Percentiles rank a stretch among this genome's conserved stretches.
Evolutionary conservation across 352 stramenopile species (phyloP).

Genomic region (Phytophthora parvispora): DNA sequence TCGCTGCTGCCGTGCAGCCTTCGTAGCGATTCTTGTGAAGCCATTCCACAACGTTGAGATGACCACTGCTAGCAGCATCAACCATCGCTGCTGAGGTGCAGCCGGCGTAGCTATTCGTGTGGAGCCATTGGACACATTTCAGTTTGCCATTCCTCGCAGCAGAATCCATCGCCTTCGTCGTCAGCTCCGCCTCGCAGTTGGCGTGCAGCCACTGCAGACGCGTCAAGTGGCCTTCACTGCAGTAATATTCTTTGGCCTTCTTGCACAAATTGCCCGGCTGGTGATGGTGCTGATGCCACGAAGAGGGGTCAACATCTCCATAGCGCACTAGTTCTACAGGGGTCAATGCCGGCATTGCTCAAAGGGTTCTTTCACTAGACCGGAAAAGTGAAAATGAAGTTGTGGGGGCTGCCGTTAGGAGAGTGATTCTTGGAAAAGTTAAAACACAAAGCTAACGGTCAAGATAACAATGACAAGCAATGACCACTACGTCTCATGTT

Average conservation of each 20-base stretch:
- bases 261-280: not conserved
- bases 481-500: too few species aligned
- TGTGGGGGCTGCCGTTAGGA: not conserved
- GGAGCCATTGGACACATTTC: not conserved
- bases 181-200: slow-evolving; percentile 6
- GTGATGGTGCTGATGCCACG: not conserved
- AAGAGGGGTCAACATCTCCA: not conserved
- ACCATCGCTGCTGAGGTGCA: slow-evolving; percentile 1
- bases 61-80: not conserved
- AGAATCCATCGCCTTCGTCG: slow-evolving; percentile 1
- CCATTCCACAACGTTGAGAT: not conserved
- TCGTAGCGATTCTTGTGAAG: slow-evolving; percentile 10
- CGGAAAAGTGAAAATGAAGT: not conserved
- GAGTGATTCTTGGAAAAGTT: not conserved
- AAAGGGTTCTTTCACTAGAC: not conserved
- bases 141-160: slow-evolving; percentile 1
- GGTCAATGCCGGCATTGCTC: not conserved
- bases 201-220: slow-evolving; percentile 2
- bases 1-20: slow-evolving; percentile 13
- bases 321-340: not conserved
- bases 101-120: not conserved
- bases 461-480: too few species aligned
- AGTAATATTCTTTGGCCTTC: not conserved
- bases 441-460: too few species aligned
- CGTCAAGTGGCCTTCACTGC: not conserved